Evolutionary conservation across 371 early-diverging fungal species (phyloP).

Genomic region (Mortierella sp.): DNA sequence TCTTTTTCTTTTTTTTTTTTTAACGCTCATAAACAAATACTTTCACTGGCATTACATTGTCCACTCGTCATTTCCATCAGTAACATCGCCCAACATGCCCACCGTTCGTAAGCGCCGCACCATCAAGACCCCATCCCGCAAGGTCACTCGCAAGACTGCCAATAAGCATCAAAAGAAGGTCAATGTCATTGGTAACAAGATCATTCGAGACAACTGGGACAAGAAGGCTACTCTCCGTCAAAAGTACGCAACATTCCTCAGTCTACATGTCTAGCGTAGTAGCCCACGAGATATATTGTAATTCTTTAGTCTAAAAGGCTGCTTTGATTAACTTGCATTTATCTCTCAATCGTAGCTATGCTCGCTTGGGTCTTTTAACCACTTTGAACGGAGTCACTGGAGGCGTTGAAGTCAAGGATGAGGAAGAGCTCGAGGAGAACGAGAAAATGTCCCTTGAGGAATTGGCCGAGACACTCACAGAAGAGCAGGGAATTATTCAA

Average conservation of each 20-base stretch:
- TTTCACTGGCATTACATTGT: neutral
- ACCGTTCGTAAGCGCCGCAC: constrained; percentile 4
- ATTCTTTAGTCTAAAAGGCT: too few species aligned
- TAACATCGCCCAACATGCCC: neutral
- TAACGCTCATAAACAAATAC: neutral
- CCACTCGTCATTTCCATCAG: too few species aligned
- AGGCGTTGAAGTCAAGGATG: constrained; percentile 62
- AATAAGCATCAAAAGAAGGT: constrained; percentile 66
- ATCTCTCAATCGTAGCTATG: constrained; percentile 60
- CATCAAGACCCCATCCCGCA: neutral
- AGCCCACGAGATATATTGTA: neutral
- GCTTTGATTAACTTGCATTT: neutral
- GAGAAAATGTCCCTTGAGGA: constrained; percentile 31
- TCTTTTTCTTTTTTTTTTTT: constrained; percentile 1
- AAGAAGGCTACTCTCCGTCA: constrained; percentile 79
- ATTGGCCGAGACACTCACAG: constrained; percentile 61
- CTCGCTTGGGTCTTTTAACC: constrained; percentile 80
- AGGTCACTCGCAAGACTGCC: constrained; percentile 49
- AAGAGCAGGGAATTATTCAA: constrained; percentile 84
- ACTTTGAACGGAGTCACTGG: constrained; percentile 85
- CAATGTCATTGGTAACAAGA: constrained; percentile 68
- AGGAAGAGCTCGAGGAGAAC: constrained; percentile 34
- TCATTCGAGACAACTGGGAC: constrained; percentile 82
- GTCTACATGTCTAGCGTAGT: neutral
- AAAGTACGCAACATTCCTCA: constrained; percentile 66